Evolutionary conservation across 805 yeast species (phyloP), one percentile per base, ranked within the genome.

Genomic region (Myxozyma udenii): DNA sequence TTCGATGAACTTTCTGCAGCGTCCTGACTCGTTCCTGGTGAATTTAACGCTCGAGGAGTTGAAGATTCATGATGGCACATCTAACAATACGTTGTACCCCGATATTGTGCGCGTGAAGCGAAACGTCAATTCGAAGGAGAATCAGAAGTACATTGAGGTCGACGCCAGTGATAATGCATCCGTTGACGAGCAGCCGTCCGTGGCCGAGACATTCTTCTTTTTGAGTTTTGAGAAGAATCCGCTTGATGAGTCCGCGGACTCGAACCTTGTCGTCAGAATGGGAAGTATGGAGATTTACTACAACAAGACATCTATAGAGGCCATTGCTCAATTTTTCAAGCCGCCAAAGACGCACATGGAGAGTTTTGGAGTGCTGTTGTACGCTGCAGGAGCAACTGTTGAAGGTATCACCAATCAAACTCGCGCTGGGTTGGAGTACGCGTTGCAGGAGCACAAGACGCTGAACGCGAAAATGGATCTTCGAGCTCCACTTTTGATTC

Each of bases 401-500:
- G 96, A 89, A 63, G 97, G 95, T 1, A 74, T 93, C 57, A 83
- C 97, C 0, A 75, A 83, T 23, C 96, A 89, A 65, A 93, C 98
- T 0, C 75, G 96, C 62, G 77, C 93, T 56, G 98, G 98, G 0
- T 75, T 93, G 19, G 95, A 91, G 69, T 89, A 93, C 60, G 93
- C 96, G 0, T 75, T 95, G 61, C 95, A 89, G 56, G 96, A 91
- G 62, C 99, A 93, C 69, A 90, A 89, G 65, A 91, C 98, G 0
- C 69, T 89, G 51, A 84, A 89, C 63, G 78, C 89, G 23, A 81
- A 86, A 62, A 77, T 93, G 55, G 98, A 95, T 68, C 73, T 95
- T 40, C 96, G 90, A 64, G 95, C 98, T 0, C 99, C 99, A 0
- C 73, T 93, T 59, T 81, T 95, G 21, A 84, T 91, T 6, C 62